Base-by-base conservation (phyloP, 2,329 filamentous ascomycete species). In the Lachnellula occidentalis region DNA sequence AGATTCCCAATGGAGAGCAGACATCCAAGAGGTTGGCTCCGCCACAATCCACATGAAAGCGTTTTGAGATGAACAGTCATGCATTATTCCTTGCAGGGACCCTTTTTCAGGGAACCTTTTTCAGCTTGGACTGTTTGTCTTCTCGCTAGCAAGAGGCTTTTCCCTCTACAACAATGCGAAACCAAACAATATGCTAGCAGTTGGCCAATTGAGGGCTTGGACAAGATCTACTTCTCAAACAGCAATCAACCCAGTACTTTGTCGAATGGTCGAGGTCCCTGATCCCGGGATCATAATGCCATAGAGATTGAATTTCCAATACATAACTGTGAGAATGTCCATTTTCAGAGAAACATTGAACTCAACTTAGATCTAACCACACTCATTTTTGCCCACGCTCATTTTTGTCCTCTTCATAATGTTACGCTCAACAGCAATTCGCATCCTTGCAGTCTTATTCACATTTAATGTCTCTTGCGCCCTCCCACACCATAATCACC, bases 111-210 rank as follows among this genome's bases (percentile, higher is more conserved):
- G n/a, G 46, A 34, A 11, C 36, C 45, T 17, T 22, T 57, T 39
- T 50, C 49, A 54, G 51, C n/a, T 27, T 31, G 31, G 34, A 31
- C 39, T 7, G 6, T 45, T 37, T n/a, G 37, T 31, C 48, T 42
- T 34, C 48, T 50, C 48, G 54, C 54, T 50, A 45, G 31, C 7
- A 7, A n/a, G n/a, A 17, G 21, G 19, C 36, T 53, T 53, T 50
- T 39, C 12, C 27, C 27, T 49, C 27, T 41, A 42, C 9, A 48
- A 45, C 52, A 55, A 59, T 59, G 57, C 57, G 55, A 61, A 59
- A 59, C 57, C 9, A 43, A 54, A 57, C 53, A 49, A 48, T 55
- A 47, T 53, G 54, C 52, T 7, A 46, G 41, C 48, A 53, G 17
- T 41, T 19, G 43, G 21, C 58, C 56, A 58, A 58, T 58, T 42